Percentiles rank a stretch among this genome's conserved stretches.
These are phyloP conservation scores for Xylaria sp. DNA, from an alignment of 2,329 filamentous ascomycete species.

Conservation along the genomic window DNA sequence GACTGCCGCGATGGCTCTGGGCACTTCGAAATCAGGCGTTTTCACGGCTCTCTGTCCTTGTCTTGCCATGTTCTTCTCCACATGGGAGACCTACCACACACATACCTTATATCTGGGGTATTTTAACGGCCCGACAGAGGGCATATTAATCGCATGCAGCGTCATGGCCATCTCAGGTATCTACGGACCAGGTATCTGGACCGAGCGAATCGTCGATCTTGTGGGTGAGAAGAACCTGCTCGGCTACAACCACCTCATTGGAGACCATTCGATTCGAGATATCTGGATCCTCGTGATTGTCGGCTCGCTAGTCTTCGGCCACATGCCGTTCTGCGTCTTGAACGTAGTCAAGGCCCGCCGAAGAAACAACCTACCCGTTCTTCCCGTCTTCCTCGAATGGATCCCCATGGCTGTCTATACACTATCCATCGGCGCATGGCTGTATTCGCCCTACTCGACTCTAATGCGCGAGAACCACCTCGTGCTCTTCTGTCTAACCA, in stretches of 20 bases:
- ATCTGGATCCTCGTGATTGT: constrained; percentile 83
- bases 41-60: constrained; percentile 93
- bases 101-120: constrained; percentile 96
- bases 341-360: constrained; percentile 85
- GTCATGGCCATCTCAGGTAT: constrained; percentile 90
- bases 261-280: constrained; percentile 81
- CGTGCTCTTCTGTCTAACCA: constrained; percentile 89
- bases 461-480: constrained; percentile 87
- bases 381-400: constrained; percentile 93
- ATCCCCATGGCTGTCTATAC: constrained; percentile 88
- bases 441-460: constrained; percentile 88
- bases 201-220: constrained; percentile 75
- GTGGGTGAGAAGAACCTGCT: constrained; percentile 69
- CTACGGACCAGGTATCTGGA: constrained; percentile 90
- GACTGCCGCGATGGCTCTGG: constrained; percentile 92
- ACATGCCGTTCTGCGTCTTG: constrained; percentile 88
- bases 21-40: constrained; percentile 83
- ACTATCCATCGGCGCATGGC: constrained; percentile 79
- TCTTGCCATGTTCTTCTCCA: constrained; percentile 98
- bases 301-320: constrained; percentile 72
- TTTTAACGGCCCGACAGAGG: constrained; percentile 97
- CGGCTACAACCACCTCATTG: constrained; percentile 68
- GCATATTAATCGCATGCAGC: constrained; percentile 84
- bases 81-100: constrained; percentile 99
- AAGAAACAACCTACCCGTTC: constrained; percentile 75